A percentile compares a stretch with the other conserved stretches of the same genome.
These are phyloP conservation scores for Colletotrichum gloeosporioides DNA, from an alignment of 2,329 filamentous ascomycete species.

Conservation along the genomic window DNA sequence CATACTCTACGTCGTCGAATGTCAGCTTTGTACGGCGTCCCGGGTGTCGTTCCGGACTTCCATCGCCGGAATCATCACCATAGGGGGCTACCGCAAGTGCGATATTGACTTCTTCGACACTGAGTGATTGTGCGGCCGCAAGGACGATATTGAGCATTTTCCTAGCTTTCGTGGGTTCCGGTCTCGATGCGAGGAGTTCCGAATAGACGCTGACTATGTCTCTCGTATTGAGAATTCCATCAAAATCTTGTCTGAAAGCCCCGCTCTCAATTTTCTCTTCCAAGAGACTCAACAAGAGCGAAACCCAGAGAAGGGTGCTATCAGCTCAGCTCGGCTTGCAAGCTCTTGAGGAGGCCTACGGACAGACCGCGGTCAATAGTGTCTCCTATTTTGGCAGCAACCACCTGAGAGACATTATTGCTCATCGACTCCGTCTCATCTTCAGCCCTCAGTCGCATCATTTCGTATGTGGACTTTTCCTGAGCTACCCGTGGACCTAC, in stretches of 20 bases:
- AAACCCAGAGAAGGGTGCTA: constrained; percentile 27
- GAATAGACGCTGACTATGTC: constrained; percentile 22
- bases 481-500: not conserved
- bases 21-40: not conserved
- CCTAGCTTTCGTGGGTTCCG: not conserved
- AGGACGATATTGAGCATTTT: constrained; percentile 24
- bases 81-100: constrained; percentile 17
- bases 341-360: constrained; percentile 4
- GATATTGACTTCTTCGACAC: constrained; percentile 21
- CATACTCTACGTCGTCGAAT: constrained; percentile 20
- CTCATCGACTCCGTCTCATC: constrained; percentile 22
- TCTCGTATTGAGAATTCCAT: constrained; percentile 15
- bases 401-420: constrained; percentile 18
- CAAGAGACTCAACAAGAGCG: constrained; percentile 23
- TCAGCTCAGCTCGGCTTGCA: constrained; percentile 23
- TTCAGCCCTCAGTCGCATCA: constrained; percentile 22
- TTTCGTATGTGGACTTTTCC: not conserved
- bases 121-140: constrained; percentile 22
- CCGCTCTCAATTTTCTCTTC: constrained; percentile 12
- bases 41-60: not conserved
- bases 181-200: constrained; percentile 17
- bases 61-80: not conserved
- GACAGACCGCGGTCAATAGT: constrained; percentile 13
- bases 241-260: constrained; percentile 16
- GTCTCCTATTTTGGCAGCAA: constrained; percentile 16